Percentiles rank a stretch among this genome's conserved stretches.
Conservation (phyloP, 208 protist species). For the Crithidia thermophila region DNA sequence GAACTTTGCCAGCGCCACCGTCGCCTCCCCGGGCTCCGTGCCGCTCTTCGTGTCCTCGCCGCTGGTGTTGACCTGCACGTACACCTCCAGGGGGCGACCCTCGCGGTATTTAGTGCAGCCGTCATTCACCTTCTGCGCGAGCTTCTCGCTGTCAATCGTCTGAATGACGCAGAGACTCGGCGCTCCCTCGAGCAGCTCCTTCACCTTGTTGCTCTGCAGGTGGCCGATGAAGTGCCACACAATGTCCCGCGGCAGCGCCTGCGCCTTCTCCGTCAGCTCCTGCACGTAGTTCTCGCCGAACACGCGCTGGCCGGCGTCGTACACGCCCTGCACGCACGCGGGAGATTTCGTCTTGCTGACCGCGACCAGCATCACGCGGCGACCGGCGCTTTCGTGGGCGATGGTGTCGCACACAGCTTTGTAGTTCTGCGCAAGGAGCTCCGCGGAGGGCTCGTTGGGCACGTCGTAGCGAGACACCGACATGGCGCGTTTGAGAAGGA, state of each 20-base stretch:
- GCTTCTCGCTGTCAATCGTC: constrained; percentile 91
- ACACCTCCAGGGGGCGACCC: constrained; percentile 74
- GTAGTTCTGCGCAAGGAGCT: constrained; percentile 61
- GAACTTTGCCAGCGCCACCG: constrained; percentile 72
- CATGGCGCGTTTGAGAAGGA: constrained; percentile 28
- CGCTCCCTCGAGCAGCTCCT: constrained; percentile 67
- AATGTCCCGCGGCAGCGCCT: constrained; percentile 86
- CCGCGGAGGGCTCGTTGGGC: constrained; percentile 56
- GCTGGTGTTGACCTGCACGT: constrained; percentile 96
- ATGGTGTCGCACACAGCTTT: constrained; percentile 41
- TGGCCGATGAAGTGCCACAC: constrained; percentile 98
- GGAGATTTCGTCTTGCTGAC: constrained; percentile 89
- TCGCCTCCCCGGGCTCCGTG: constrained; percentile 59
- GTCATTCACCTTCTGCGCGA: constrained; percentile 91
- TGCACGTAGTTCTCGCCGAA: constrained; percentile 99
- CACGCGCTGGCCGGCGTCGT: constrained; percentile 65
- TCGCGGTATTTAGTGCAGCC: constrained; percentile 59
- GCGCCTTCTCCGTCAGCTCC: constrained; percentile 92
- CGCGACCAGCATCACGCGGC: constrained; percentile 58
- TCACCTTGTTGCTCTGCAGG: constrained; percentile 98
- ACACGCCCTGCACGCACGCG: constrained; percentile 53
- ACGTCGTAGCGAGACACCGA: constrained; percentile 58
- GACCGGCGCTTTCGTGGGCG: constrained; percentile 33
- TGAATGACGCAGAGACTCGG: constrained; percentile 85
- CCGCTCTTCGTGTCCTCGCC: constrained; percentile 95